Percentiles rank a stretch among this genome's conserved stretches.
Evolutionary conservation across 352 stramenopile species (phyloP).

Genomic region (Globisporangium alternatum): DNA sequence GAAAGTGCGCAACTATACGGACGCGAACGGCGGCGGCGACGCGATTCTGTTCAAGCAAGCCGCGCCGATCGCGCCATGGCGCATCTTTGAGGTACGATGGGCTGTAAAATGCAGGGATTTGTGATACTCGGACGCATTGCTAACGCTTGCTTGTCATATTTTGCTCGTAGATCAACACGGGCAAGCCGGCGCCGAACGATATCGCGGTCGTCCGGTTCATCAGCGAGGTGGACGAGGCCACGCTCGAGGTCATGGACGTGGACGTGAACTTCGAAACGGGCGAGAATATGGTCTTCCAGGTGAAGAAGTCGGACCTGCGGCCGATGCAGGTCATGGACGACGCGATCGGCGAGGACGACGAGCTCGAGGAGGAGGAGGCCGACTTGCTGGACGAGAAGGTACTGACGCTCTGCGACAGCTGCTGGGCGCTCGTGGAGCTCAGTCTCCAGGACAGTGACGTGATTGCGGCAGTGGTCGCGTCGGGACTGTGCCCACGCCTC

Average conservation of each 20-base stretch:
- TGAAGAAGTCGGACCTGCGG: conserved; percentile 52
- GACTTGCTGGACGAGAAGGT: conserved; percentile 80
- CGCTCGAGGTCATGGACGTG: conserved; percentile 83
- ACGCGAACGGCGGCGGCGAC: conserved; percentile 43
- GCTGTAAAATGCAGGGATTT: not conserved
- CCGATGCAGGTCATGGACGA: conserved; percentile 83
- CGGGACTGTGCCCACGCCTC: conserved; percentile 63
- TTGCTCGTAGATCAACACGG: conserved; percentile 51
- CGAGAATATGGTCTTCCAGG: conserved; percentile 79
- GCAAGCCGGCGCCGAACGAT: conserved; percentile 79
- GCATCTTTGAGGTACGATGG: conserved; percentile 70
- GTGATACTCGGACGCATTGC: not conserved
- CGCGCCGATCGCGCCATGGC: conserved; percentile 66
- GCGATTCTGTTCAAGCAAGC: conserved; percentile 55
- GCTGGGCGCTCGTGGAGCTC: conserved; percentile 83
- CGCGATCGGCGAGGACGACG: conserved; percentile 72
- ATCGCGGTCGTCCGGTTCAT: conserved; percentile 83
- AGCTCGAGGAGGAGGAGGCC: conserved; percentile 64
- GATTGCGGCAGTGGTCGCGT: conserved; percentile 54
- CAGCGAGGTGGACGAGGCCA: conserved; percentile 66
- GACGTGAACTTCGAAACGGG: conserved; percentile 88
- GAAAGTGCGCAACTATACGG: conserved; percentile 62
- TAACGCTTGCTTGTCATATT: not conserved
- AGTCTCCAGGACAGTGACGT: conserved; percentile 70
- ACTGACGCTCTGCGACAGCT: conserved; percentile 84